phyloP scores from a whole-genome alignment of 352 stramenopile species.

The Globisporangium camurandrum region DNA sequence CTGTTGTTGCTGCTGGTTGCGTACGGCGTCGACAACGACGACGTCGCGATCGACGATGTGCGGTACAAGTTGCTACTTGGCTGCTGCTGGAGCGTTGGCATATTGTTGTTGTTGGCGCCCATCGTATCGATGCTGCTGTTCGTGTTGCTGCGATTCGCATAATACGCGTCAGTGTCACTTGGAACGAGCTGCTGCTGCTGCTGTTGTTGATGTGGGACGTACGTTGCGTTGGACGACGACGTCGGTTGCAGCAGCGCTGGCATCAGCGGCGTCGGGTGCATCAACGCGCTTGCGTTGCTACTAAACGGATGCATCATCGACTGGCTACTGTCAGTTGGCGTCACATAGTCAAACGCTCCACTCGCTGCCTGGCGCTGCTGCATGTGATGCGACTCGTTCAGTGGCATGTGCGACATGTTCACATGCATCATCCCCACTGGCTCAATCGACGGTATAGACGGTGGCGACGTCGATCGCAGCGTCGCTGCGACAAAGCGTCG shows the following conservation, averaged over 20 bases:
- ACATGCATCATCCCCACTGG: not conserved
- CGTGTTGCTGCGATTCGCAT: too few relatives aligned
- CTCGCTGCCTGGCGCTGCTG: too few relatives aligned
- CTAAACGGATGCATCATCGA: too few relatives aligned
- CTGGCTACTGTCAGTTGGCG: too few relatives aligned
- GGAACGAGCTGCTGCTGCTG: not conserved
- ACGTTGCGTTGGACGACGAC: not conserved
- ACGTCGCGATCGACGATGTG: not conserved
- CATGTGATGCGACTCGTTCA: not conserved
- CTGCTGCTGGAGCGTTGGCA: not conserved
- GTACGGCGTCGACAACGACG: not conserved
- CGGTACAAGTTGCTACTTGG: conserved; percentile 7
- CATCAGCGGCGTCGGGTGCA: not conserved
- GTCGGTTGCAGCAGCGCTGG: not conserved
- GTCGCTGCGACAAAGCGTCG: conserved; percentile 22
- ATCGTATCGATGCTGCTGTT: too few relatives aligned
- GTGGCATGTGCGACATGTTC: not conserved
- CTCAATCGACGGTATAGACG: not conserved
- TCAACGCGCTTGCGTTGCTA: not conserved
- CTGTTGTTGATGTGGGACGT: too few relatives aligned
- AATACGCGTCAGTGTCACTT: too few relatives aligned
- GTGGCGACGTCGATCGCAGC: not conserved
- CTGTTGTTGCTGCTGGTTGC: conserved; percentile 2
- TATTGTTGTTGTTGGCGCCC: not conserved
- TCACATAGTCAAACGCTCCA: too few relatives aligned